Percentiles rank a stretch among this genome's conserved stretches.
Conservation (phyloP, 1,284 basidiomycete genomes). For the Rhizoctonia solani region DNA sequence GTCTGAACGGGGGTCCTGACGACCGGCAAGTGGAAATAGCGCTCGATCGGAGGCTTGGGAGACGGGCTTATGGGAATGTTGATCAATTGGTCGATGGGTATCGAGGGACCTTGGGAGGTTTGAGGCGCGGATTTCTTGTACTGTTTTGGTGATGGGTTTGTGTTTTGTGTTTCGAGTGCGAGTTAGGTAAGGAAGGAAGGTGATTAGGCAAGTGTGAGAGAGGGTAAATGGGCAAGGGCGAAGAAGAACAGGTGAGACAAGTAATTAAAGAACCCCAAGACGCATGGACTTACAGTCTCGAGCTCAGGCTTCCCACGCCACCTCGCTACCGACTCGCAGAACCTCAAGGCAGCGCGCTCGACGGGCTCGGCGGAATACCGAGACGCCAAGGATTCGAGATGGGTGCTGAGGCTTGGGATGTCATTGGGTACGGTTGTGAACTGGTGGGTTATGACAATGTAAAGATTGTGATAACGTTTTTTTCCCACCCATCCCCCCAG, state of each 20-base stretch:
- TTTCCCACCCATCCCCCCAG: too few species aligned
- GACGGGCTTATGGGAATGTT: slow-evolving; percentile 32
- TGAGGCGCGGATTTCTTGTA: slow-evolving; percentile 30
- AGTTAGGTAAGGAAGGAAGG: too few species aligned
- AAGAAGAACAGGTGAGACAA: too few species aligned
- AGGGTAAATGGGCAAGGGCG: too few species aligned
- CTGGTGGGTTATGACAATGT: slow-evolving; percentile 53
- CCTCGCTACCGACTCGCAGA: slow-evolving; percentile 74
- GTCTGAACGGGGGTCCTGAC: slow-evolving; percentile 10
- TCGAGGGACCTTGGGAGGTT: slow-evolving; percentile 26
- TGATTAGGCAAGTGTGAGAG: too few species aligned
- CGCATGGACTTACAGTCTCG: slow-evolving; percentile 66
- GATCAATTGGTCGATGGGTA: slow-evolving; percentile 35
- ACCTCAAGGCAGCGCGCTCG: slow-evolving; percentile 72
- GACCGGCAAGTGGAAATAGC: slow-evolving; percentile 35
- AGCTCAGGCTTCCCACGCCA: slow-evolving; percentile 83
- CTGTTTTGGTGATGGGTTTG: not conserved
- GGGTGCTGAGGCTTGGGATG: slow-evolving; percentile 72
- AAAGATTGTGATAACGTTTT: too few species aligned
- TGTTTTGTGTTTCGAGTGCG: too few species aligned
- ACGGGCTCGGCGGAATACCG: slow-evolving; percentile 79
- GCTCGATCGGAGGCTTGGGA: slow-evolving; percentile 36
- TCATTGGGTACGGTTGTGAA: slow-evolving; percentile 71
- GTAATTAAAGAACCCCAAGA: not conserved
- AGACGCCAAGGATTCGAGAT: slow-evolving; percentile 78